Evolutionary conservation across 768 basidiomycete genomes (phyloP), one percentile per base, ranked within the genome.

Genomic region (Mycena chlorophos): DNA sequence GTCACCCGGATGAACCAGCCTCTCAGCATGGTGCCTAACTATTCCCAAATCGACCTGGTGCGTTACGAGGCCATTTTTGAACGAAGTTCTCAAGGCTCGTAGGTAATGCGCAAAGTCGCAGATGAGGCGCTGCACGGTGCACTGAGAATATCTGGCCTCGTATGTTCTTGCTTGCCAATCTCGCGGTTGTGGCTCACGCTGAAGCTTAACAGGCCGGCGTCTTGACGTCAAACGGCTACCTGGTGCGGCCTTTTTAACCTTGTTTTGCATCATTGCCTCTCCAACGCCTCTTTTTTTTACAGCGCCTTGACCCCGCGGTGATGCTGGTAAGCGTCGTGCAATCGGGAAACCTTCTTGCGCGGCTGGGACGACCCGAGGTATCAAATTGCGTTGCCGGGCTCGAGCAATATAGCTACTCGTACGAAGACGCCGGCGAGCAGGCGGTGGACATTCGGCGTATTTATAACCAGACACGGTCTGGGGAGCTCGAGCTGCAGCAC

Each of bases 281-380:
- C 13, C n/a, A n/a, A n/a, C n/a, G n/a, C n/a, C n/a, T 39, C 38
- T 39, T 37, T 49, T 64, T 19, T 51, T 29, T 34, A 39, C 62
- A 89, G 85, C 82, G 85, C 67, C 78, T 91, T 53, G 91, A 91
- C 69, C 90, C 91, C 27, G 91, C 94, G 3, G 89, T 94, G 38
- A 90, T 97, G 82, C 89, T 91, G 57, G 89, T 91, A 65, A 85
- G 86, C 61, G 86, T 90, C 67, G 90, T 89, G 58, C 87, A 90
- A 57, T 89, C 93, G 0, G 94, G 94, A 13, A 83, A 79, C 46
- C 76, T 94, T 14, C 82, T 96, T 51, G 94, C 92, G 4, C 81
- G 86, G 23, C 72, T 89, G n/a, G 93, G 88, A 5, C 85, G 91
- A 19, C 84, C 86, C 1, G 94, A 95, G 70, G 91, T 89, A 28